Evolutionary conservation across 768 basidiomycete species (phyloP).

Genomic region (Cytidiella melzeri): DNA sequence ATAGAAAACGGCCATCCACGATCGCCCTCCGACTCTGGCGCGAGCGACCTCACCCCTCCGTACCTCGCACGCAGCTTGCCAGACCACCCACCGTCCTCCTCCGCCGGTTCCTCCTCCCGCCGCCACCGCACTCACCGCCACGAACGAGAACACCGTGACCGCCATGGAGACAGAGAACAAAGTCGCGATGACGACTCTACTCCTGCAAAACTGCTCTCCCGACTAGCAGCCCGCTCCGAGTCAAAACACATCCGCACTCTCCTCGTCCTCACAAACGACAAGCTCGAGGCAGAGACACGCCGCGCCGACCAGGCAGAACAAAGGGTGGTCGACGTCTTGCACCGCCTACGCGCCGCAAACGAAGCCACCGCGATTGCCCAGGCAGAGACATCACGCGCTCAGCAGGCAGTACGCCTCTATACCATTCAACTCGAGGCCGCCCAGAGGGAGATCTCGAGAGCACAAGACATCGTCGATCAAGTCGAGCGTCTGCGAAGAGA

Average conservation of each 20-base stretch:
- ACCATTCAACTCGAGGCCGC: slow-evolving; percentile 58
- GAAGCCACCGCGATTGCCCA: slow-evolving; percentile 50
- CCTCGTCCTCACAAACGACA: slow-evolving; percentile 26
- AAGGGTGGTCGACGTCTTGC: slow-evolving; percentile 39
- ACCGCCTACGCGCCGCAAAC: slow-evolving; percentile 50
- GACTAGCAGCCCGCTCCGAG: slow-evolving; percentile 13
- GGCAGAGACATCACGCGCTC: slow-evolving; percentile 47
- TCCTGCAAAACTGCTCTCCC: slow-evolving; percentile 18
- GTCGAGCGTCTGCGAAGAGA: slow-evolving; percentile 52
- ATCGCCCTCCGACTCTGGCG: slow-evolving; percentile 12
- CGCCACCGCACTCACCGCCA: slow-evolving; percentile 1
- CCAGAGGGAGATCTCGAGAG: slow-evolving; percentile 60
- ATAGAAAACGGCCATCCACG: slow-evolving; percentile 9
- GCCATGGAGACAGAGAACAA: slow-evolving; percentile 12
- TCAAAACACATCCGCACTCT: slow-evolving; percentile 16
- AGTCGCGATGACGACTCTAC: slow-evolving; percentile 3
- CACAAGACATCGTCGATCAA: slow-evolving; percentile 55
- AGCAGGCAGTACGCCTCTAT: slow-evolving; percentile 56
- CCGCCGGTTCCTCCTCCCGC: slow-evolving; percentile 1
- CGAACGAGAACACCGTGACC: slow-evolving; percentile 13
- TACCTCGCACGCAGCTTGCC: slow-evolving; percentile 15
- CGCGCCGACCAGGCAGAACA: slow-evolving; percentile 55
- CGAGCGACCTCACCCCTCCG: slow-evolving; percentile 16
- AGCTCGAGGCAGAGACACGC: slow-evolving; percentile 43
- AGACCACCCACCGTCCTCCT: slow-evolving; percentile 11